Evolutionary conservation across 1,284 basidiomycete genomes (phyloP).

Genomic region (Lentinula novae-zelandiae): DNA sequence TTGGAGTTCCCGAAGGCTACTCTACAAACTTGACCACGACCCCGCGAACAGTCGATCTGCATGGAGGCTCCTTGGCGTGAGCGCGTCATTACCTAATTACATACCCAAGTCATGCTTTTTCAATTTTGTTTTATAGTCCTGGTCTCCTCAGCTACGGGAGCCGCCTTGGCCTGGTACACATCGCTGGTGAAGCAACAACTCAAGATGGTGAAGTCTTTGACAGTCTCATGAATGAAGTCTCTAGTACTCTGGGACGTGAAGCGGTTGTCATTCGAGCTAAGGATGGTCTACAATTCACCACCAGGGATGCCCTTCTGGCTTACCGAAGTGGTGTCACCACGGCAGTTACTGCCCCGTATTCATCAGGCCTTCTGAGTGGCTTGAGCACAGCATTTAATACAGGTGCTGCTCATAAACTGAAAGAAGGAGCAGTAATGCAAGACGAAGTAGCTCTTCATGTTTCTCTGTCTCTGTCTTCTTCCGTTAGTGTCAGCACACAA

Average conservation of each 20-base stretch:
- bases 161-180: slow-evolving; percentile 57
- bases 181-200: slow-evolving; percentile 60
- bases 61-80: slow-evolving; percentile 48
- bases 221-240: slow-evolving; percentile 39
- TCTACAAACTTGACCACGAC: slow-evolving; percentile 12
- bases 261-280: slow-evolving; percentile 57
- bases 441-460: slow-evolving; percentile 68
- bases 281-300: slow-evolving; percentile 72
- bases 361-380: slow-evolving; percentile 52
- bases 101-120: background rate
- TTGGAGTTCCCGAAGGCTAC: slow-evolving; percentile 15
- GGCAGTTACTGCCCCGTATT: slow-evolving; percentile 57
- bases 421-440: slow-evolving; percentile 55
- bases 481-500: slow-evolving; percentile 54
- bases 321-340: slow-evolving; percentile 56
- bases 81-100: background rate
- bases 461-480: slow-evolving; percentile 40
- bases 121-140: slow-evolving; percentile 34
- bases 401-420: slow-evolving; percentile 55
- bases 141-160: slow-evolving; percentile 61
- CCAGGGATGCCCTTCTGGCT: slow-evolving; percentile 47
- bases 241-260: slow-evolving; percentile 43
- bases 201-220: slow-evolving; percentile 65
- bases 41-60: slow-evolving; percentile 38
- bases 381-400: slow-evolving; percentile 57